Percentiles rank a stretch among this genome's conserved stretches.
Evolutionary conservation across 208 protist genomes (phyloP).

Genomic region (Crithidia thermophila): DNA sequence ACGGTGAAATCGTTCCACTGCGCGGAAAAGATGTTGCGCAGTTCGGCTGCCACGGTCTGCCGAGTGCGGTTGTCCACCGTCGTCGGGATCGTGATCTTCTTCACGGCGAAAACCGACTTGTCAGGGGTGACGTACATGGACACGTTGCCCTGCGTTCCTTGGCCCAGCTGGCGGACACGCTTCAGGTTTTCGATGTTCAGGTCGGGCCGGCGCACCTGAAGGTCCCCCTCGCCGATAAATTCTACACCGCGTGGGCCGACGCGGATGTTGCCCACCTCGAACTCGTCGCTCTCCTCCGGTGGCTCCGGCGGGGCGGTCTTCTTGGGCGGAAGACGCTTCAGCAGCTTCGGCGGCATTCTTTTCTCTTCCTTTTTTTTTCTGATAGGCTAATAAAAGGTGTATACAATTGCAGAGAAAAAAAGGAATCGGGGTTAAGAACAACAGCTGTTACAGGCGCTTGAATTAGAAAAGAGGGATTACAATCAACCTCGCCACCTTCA

Average conservation of each 20-base stretch:
- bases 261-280: conserved; percentile 79
- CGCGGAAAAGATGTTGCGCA: conserved; percentile 84
- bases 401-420: conserved; percentile 7
- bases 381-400: neutral
- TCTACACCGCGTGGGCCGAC: conserved; percentile 70
- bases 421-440: conserved; percentile 18
- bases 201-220: conserved; percentile 70
- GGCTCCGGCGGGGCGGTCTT: conserved; percentile 32
- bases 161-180: conserved; percentile 52
- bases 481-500: too few species aligned
- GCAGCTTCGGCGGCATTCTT: conserved; percentile 79
- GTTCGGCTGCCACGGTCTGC: conserved; percentile 77
- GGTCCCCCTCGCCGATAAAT: conserved; percentile 77
- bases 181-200: conserved; percentile 66
- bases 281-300: conserved; percentile 54
- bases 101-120: conserved; percentile 69
- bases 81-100: conserved; percentile 72
- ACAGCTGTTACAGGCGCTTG: neutral
- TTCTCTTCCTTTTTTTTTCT: neutral
- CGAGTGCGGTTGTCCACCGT: conserved; percentile 61
- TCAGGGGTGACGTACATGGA: conserved; percentile 65
- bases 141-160: conserved; percentile 80
- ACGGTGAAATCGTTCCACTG: conserved; percentile 76
- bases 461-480: neutral
- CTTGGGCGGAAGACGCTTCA: conserved; percentile 69